These are phyloP conservation scores for Curvularia eragrostidis DNA, from an alignment of 2,329 filamentous ascomycete species.

Conservation along the genomic window DNA sequence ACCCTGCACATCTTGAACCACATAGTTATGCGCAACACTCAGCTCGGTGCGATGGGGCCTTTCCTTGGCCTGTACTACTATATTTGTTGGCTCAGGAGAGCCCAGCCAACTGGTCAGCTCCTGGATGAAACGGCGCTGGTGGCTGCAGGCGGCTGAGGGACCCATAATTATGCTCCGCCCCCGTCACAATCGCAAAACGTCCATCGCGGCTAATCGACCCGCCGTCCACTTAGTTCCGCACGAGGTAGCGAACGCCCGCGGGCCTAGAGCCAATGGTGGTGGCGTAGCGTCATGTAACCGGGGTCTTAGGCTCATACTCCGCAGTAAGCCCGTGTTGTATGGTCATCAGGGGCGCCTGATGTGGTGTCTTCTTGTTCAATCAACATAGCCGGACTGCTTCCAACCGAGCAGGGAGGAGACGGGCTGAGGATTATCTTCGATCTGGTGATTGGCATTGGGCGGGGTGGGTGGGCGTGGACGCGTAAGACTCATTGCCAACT, in stretches of 20 bases:
- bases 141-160: background rate
- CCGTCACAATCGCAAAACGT: conserved; percentile 4
- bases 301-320: background rate
- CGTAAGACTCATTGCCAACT: conserved; percentile 9
- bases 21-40: background rate
- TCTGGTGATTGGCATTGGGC: conserved; percentile 12
- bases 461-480: conserved; percentile 5
- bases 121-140: conserved; percentile 16
- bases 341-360: conserved; percentile 1
- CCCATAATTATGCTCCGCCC: background rate
- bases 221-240: conserved; percentile 2
- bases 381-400: background rate
- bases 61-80: background rate
- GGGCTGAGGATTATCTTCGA: background rate
- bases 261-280: conserved; percentile 7
- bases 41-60: background rate
- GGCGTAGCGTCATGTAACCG: conserved; percentile 6
- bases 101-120: background rate
- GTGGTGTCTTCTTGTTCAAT: background rate
- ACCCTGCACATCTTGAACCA: background rate
- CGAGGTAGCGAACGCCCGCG: background rate
- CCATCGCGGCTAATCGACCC: conserved; percentile 9
- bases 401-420: background rate
- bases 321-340: conserved; percentile 5
- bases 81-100: background rate